Base-by-base conservation (phyloP, 257 asterid species). In the Nicotiana knightiana region DNA sequence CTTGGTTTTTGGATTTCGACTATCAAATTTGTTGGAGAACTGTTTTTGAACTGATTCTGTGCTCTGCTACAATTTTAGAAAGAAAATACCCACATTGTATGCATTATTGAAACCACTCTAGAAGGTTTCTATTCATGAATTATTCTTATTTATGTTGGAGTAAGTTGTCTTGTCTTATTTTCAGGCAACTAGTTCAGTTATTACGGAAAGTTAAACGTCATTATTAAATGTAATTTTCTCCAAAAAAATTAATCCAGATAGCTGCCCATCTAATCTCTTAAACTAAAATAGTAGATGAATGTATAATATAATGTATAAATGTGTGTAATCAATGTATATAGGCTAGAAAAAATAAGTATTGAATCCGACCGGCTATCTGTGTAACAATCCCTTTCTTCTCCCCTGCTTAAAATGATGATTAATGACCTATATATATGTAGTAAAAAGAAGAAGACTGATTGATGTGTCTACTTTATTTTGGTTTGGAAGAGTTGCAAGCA, bases 401-500 rank as follows among this genome's bases (percentile, higher is more conserved):
- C 77, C 59, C 13, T 12, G 3, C 3, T 71, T 21, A 3, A 21
- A 43, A 68, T 68, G 9, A 24, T n/a, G 17, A 68, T 39, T 68
- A 11, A 51, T 68, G 55, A 68, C 57, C 57, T 37, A 39, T 9
- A 18, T 37, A 18, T 18, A 37, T 62, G 9, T 4, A 51, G 1
- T 51, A 17, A 18, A 32, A 57, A 18, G 63, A 58, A 58, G 76
- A 26, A 73, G 43, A 15, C 26, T 26, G 79, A 51, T 61, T 48
- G 79, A 73, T 39, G 24, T 8, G 68, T 75, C 30, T 43, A 0
- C 11, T 76, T 7, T 8, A 10, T 55, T n/a, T 73, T 77, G 35
- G 81, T 5, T 58, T 77, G 84, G 88, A 80, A 91, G 95, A 73
- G 82, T 73, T 79, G 85, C 88, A 15, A 81, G 89, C 78, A 11